Percentiles rank a stretch among this genome's conserved stretches.
Evolutionary conservation across 768 basidiomycete genomes (phyloP).

Genomic region (Podaxis carcinomalis): DNA sequence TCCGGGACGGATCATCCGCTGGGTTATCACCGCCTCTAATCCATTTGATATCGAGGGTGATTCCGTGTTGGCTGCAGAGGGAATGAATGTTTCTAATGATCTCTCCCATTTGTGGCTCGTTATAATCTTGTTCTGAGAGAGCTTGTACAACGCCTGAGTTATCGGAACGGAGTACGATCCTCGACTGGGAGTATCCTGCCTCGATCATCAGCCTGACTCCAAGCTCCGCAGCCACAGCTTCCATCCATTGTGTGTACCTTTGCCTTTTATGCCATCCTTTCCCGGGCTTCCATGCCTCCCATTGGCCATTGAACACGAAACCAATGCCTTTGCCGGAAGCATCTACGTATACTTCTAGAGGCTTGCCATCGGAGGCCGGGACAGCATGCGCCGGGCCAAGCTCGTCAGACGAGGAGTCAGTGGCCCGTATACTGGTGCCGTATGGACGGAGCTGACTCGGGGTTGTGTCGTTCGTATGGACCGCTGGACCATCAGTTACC

Average conservation of each 20-base stretch:
- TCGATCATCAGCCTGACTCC: constrained; percentile 29
- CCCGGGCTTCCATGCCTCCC: constrained; percentile 37
- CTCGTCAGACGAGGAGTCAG: not conserved
- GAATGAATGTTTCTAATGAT: constrained; percentile 26
- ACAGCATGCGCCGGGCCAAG: not conserved
- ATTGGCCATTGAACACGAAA: constrained; percentile 26
- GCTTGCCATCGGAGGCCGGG: not conserved
- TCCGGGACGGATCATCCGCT: constrained; percentile 29
- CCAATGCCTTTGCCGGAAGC: not conserved
- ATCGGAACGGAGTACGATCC: constrained; percentile 33
- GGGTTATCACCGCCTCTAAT: constrained; percentile 28
- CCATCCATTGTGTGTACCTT: constrained; percentile 38
- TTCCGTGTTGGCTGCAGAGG: constrained; percentile 15
- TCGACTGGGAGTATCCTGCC: constrained; percentile 15
- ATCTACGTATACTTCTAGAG: not conserved
- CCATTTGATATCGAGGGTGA: constrained; percentile 24
- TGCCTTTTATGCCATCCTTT: constrained; percentile 24
- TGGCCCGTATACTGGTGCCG: not conserved
- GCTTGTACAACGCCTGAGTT: constrained; percentile 36
- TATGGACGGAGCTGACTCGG: not conserved
- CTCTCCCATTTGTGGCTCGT: constrained; percentile 20
- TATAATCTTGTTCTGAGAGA: constrained; percentile 20
- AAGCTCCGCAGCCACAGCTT: constrained; percentile 40
- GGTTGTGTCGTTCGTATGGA: not conserved
- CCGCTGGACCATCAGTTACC: not conserved